A percentile compares a stretch with the other conserved stretches of the same genome.
phyloP scores from a whole-genome alignment of 2,329 filamentous ascomycete species.

The Botrytis cinerea region DNA sequence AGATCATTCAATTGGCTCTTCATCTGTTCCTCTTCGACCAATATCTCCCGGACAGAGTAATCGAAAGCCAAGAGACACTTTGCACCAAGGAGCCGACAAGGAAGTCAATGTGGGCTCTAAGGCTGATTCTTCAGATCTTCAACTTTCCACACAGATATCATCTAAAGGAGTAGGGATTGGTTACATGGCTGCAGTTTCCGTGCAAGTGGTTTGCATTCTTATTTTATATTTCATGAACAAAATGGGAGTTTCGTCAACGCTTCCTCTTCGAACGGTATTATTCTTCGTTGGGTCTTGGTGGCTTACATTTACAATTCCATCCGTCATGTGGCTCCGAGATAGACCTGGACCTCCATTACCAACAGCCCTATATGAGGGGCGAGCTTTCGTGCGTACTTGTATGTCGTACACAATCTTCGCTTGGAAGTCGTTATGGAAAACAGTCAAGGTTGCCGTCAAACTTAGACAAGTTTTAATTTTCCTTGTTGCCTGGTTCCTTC shows the following conservation, averaged over 20 bases:
- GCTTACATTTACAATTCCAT: conserved; percentile 86
- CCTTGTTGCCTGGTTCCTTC: conserved; percentile 87
- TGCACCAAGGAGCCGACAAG: background rate
- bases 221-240: conserved; percentile 60
- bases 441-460: conserved; percentile 70
- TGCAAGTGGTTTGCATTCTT: conserved; percentile 78
- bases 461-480: conserved; percentile 76
- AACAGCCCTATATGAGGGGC: conserved; percentile 28
- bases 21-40: conserved; percentile 29
- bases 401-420: conserved; percentile 75
- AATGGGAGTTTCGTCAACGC: conserved; percentile 57
- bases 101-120: conserved; percentile 3
- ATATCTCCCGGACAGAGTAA: conserved; percentile 24
- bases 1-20: conserved; percentile 12
- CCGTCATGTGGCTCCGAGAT: conserved; percentile 82
- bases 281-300: conserved; percentile 91
- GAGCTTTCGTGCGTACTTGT: conserved; percentile 50
- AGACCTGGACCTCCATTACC: conserved; percentile 82
- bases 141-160: conserved; percentile 84
- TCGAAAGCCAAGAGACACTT: conserved; percentile 4
- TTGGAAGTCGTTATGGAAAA: conserved; percentile 84
- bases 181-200: conserved; percentile 79
- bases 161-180: conserved; percentile 92
- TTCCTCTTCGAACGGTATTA: conserved; percentile 82
- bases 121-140: conserved; percentile 65